Conservation (phyloP, 441 rosid species). For the Raphanus hybrid region DNA sequence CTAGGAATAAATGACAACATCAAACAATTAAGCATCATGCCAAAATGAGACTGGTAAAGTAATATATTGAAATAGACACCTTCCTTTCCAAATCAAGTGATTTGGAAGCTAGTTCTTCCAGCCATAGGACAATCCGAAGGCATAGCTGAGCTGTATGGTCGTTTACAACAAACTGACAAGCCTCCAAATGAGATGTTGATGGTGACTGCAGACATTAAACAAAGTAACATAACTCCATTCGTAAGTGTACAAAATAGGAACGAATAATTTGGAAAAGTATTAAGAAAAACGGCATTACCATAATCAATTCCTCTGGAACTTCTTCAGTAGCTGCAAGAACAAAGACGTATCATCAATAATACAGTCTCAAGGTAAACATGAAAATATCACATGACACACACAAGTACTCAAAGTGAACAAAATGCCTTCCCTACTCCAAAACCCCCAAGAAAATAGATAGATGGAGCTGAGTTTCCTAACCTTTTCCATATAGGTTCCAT, state of each 20-base stretch:
- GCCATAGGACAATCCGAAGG: constrained; percentile 95
- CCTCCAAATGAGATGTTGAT: constrained; percentile 95
- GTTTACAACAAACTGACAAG: constrained; percentile 85
- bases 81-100: constrained; percentile 93
- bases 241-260: constrained; percentile 23
- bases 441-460: constrained; percentile 18
- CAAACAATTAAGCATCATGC: constrained; percentile 8
- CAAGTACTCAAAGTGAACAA: constrained; percentile 8
- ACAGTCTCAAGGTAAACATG: constrained; percentile 29
- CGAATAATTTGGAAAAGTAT: constrained; percentile 3
- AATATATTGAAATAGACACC: constrained; percentile 52
- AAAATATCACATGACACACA: constrained; percentile 18
- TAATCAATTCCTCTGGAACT: constrained; percentile 63
- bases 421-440: constrained; percentile 3
- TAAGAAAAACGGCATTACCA: constrained; percentile 53
- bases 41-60: constrained; percentile 22
- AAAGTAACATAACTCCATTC: constrained; percentile 31
- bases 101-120: constrained; percentile 95
- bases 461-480: constrained; percentile 51
- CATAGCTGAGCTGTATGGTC: constrained; percentile 94
- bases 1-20: constrained; percentile 24
- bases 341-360: constrained; percentile 30
- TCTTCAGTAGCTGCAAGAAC: constrained; percentile 82
- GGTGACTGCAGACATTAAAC: constrained; percentile 63
- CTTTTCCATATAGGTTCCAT: constrained; percentile 98